Conservation (phyloP, 495 filamentous ascomycete genomes). For the Hamigera avellanea region DNA sequence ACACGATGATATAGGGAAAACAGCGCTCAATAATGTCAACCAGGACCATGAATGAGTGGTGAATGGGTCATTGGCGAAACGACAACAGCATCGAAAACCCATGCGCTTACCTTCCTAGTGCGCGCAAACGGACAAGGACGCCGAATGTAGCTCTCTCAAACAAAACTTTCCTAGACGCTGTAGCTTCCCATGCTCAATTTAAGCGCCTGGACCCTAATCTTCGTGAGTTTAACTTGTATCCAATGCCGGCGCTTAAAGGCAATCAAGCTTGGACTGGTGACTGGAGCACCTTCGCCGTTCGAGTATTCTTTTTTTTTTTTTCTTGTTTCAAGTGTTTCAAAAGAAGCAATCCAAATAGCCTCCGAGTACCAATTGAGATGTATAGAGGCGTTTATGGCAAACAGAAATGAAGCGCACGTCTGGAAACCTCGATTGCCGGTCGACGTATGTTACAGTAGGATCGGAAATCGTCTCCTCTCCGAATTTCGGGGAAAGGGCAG, state of each 20-base stretch:
- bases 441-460: too few species aligned
- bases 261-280: too few species aligned
- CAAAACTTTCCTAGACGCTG: conserved; percentile 16
- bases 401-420: too few species aligned
- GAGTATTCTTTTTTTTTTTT: too few species aligned
- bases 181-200: conserved; percentile 22
- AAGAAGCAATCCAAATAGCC: too few species aligned
- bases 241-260: neutral
- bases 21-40: neutral
- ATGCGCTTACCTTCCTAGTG: conserved; percentile 19
- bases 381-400: too few species aligned
- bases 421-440: too few species aligned
- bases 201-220: conserved; percentile 6
- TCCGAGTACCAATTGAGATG: too few species aligned
- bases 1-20: neutral
- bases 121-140: conserved; percentile 17
- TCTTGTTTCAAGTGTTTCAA: too few species aligned
- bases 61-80: conserved; percentile 1
- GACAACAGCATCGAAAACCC: neutral
- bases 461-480: neutral
- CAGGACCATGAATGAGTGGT: too few species aligned
- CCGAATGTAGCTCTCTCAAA: conserved; percentile 6
- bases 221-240: neutral
- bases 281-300: too few species aligned
- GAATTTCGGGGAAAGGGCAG: neutral